Base-by-base conservation (phyloP, 2,329 filamentous ascomycete genomes). In the Colletotrichum somersetense region DNA sequence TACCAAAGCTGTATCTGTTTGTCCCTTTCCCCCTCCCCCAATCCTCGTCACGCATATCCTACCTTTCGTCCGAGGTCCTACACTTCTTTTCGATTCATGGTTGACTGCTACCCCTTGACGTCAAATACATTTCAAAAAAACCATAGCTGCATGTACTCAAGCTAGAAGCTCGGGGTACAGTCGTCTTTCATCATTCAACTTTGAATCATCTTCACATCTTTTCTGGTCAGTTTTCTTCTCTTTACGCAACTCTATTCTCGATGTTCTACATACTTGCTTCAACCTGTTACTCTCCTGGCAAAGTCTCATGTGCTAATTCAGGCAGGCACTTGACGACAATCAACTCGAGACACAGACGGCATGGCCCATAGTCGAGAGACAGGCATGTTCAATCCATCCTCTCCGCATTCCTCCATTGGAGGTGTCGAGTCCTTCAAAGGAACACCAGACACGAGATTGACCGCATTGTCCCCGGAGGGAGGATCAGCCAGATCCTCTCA, bases 381-480 rank as follows among this genome's bases (percentile, higher is more conserved):
- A 16, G 52, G 8, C 10, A 55, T 62, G 30, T 84, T 83, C 76
- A 83, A 84, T 75, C 81, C 83, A 7, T 79, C 85, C 42, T 89
- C 88, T 3, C 86, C 88, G 56, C 84, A 82, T 69, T 89, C 88
- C 0, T 87, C 87, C 1, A 83, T 78, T 65, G 87, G 85, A 57
- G 85, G 82, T 26, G 85, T 84, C 42, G 88, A 89, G 63, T 91
- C 90, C 14, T 86, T 85, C 77, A 86, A 89, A 75, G 88, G 86
- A 20, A 93, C 91, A 7, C 91, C 91, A 0, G 89, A 91, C 71
- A 92, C 91, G 10, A 88, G 87, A 62, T 75, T 91, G 53, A 91
- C 90, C 6, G 82, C 87, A 7, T 92, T 92, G 77, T 92, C 91
- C 5, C 90, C 91, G 0, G 87, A 89, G 20, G 88, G 89, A 52